Conservation (phyloP, 257 asterid genomes). For the Solanum sejunctum region DNA sequence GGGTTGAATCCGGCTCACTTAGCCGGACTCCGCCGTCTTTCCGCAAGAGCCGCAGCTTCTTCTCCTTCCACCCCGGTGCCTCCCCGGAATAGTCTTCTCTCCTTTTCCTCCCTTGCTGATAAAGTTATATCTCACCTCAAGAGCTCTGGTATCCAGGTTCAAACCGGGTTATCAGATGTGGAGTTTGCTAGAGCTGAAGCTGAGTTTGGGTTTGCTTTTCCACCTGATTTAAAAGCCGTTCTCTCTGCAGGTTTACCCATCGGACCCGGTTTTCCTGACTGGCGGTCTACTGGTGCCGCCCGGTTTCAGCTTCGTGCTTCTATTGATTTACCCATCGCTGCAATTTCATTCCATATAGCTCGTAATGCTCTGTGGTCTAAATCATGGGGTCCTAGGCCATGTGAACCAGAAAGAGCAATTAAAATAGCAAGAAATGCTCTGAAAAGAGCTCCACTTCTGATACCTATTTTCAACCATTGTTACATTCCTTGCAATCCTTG, state of each 20-base stretch:
- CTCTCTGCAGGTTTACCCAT: constrained; percentile 72
- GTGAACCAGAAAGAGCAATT: constrained; percentile 62
- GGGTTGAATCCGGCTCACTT: constrained; percentile 80
- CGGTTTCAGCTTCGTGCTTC: constrained; percentile 78
- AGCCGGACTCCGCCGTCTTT: constrained; percentile 92
- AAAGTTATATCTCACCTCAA: constrained; percentile 61
- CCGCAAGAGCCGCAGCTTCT: constrained; percentile 81
- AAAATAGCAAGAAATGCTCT: constrained; percentile 65
- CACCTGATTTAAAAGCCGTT: constrained; percentile 83
- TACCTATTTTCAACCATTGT: constrained; percentile 81
- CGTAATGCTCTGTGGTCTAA: constrained; percentile 79
- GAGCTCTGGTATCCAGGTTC: constrained; percentile 45
- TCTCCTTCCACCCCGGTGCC: constrained; percentile 71
- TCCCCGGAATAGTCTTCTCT: constrained; percentile 74
- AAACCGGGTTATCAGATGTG: constrained; percentile 56
- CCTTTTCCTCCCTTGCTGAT: constrained; percentile 63
- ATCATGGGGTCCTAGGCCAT: constrained; percentile 77
- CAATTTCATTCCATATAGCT: constrained; percentile 75
- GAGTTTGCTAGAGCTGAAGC: constrained; percentile 92
- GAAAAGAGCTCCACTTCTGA: constrained; percentile 71
- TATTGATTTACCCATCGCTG: constrained; percentile 70
- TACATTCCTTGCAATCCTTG: constrained; percentile 79
- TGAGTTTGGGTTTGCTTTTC: constrained; percentile 74
- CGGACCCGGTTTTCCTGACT: constrained; percentile 87
- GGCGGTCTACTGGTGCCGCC: constrained; percentile 70